Percentiles rank a stretch among this genome's conserved stretches.
These are phyloP conservation scores for Coemansia sp. DNA, from an alignment of 192 early-diverging fungal genomes.

Conservation along the genomic window DNA sequence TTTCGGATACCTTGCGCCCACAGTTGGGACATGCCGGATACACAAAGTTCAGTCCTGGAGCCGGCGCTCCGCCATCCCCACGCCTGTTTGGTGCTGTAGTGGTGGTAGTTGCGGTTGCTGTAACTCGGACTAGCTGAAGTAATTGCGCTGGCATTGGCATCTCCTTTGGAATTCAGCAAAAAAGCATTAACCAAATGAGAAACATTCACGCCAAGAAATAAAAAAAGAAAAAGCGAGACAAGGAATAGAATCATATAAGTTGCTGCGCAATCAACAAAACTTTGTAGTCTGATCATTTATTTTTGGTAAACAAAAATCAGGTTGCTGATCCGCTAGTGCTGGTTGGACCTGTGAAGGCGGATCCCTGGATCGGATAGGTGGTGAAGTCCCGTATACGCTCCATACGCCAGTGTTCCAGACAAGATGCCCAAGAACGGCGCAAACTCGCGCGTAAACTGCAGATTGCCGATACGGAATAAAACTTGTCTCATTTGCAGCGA, in stretches of 20 bases:
- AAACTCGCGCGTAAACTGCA: conserved; percentile 19
- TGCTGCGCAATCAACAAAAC: no score
- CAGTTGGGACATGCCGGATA: conserved; percentile 29
- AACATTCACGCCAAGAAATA: neutral
- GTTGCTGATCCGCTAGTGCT: no score
- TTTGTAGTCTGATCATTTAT: no score
- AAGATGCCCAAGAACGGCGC: conserved; percentile 11
- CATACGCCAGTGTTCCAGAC: conserved; percentile 9
- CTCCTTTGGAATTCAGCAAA: no score
- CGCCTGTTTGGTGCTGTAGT: neutral
- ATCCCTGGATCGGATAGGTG: conserved; percentile 15
- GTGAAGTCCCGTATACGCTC: conserved; percentile 22
- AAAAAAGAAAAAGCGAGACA: neutral
- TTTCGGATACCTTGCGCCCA: conserved; percentile 5
- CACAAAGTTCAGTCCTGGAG: conserved; percentile 19
- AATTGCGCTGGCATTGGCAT: neutral
- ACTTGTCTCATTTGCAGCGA: conserved; percentile 1
- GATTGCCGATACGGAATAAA: conserved; percentile 25
- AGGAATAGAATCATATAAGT: neutral
- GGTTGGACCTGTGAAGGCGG: conserved; percentile 27
- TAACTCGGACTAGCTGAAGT: neutral
- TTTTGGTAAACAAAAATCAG: no score
- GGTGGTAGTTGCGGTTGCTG: neutral
- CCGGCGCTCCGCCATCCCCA: neutral
- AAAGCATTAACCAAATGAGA: no score